A percentile compares a stretch with the other conserved stretches of the same genome.
phyloP scores from a whole-genome alignment of 345 rosid species.

The Sonneratia caseolaris region DNA sequence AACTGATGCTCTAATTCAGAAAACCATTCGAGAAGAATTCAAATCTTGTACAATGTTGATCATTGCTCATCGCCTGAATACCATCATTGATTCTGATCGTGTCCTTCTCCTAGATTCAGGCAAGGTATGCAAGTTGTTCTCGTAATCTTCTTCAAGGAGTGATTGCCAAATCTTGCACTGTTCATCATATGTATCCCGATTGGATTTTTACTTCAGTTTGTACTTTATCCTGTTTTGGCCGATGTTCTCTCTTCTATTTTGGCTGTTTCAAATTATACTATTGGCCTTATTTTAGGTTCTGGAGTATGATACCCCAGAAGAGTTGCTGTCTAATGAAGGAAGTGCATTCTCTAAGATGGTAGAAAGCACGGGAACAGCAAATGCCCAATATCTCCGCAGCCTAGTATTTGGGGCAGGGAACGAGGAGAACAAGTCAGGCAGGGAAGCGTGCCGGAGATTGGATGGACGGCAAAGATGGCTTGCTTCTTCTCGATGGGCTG shows the following conservation, averaged over 20 bases:
- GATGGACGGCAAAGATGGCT: constrained; percentile 9
- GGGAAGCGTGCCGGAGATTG: constrained; percentile 26
- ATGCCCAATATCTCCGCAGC: constrained; percentile 56
- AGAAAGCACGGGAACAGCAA: constrained; percentile 64
- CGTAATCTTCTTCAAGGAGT: not conserved
- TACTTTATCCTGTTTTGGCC: too few relatives aligned
- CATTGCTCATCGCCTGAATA: constrained; percentile 85
- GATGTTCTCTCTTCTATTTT: too few relatives aligned
- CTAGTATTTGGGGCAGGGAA: constrained; percentile 33
- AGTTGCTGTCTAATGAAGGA: constrained; percentile 43
- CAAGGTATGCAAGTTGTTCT: constrained; percentile 30
- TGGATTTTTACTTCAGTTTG: too few relatives aligned
- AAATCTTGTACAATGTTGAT: constrained; percentile 75
- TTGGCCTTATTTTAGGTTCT: constrained; percentile 33
- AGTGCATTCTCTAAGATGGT: constrained; percentile 67
- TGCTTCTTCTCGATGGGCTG: constrained; percentile 34
- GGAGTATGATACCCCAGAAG: constrained; percentile 59
- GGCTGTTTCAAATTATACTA: too few relatives aligned
- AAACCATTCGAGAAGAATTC: constrained; percentile 82
- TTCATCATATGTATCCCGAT: too few relatives aligned
- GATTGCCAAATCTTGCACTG: too few relatives aligned
- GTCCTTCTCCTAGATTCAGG: constrained; percentile 83
- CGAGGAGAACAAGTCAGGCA: constrained; percentile 8
- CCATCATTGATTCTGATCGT: constrained; percentile 66
- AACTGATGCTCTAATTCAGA: constrained; percentile 82